Conservation (phyloP, 192 early-diverging fungal species). For the Funneliformis mosseae region DNA sequence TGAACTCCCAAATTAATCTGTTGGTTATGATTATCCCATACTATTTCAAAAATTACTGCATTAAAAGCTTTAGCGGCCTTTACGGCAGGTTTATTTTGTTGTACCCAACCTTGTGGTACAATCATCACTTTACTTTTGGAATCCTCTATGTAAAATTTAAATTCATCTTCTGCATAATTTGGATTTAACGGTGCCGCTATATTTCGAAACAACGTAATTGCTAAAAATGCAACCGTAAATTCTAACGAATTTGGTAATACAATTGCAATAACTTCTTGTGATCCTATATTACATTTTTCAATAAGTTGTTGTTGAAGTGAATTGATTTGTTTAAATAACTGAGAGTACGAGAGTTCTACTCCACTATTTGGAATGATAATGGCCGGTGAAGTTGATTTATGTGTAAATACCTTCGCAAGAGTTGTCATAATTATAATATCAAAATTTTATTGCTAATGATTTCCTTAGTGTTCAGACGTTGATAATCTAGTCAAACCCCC, state of each 20-base stretch:
- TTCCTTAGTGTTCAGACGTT: no score
- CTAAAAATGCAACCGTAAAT: constrained; percentile 70
- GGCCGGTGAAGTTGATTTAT: constrained; percentile 33
- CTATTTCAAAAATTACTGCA: constrained; percentile 60
- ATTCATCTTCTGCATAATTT: constrained; percentile 66
- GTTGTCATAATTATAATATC: constrained; percentile 12
- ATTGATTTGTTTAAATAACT: constrained; percentile 32
- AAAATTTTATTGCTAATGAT: no score
- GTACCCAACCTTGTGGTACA: constrained; percentile 54
- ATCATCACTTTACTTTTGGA: constrained; percentile 64
- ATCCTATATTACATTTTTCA: constrained; percentile 9
- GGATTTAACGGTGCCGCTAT: constrained; percentile 76
- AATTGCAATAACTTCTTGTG: constrained; percentile 49
- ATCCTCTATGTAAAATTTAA: constrained; percentile 77
- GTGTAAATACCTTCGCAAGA: constrained; percentile 39
- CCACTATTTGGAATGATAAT: constrained; percentile 43
- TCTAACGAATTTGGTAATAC: constrained; percentile 70
- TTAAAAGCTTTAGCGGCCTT: constrained; percentile 53
- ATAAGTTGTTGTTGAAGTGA: constrained; percentile 39
- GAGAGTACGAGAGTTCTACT: constrained; percentile 32
- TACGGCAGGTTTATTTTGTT: constrained; percentile 55
- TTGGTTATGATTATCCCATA: constrained; percentile 45
- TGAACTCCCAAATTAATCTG: constrained; percentile 30
- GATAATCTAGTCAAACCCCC: no score
- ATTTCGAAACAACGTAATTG: constrained; percentile 58